A percentile compares a stretch with the other conserved stretches of the same genome.
Evolutionary conservation across 169 alveolate genomes (phyloP).

Genomic region (Plasmodium gaboni): DNA sequence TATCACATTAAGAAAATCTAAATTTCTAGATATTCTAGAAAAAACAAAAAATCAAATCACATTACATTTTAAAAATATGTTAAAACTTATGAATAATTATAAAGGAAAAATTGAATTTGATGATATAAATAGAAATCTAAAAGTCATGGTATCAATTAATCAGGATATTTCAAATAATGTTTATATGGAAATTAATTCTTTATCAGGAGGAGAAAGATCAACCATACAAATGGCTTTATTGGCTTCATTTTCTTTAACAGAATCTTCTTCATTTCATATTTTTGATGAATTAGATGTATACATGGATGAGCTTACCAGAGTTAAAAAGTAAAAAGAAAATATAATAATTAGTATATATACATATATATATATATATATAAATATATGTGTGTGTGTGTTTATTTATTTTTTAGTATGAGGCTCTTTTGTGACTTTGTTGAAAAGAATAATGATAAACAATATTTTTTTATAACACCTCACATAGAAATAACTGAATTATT

Average conservation of each 20-base stretch:
- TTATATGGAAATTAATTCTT: conserved; percentile 76
- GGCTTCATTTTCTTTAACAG: conserved; percentile 80
- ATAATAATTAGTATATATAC: background rate
- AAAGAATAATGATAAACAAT: conserved; percentile 38
- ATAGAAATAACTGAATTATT: conserved; percentile 73
- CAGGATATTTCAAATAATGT: conserved; percentile 45
- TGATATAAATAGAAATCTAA: conserved; percentile 37
- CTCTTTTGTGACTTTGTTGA: conserved; percentile 54
- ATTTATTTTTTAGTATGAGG: conserved; percentile 30
- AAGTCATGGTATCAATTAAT: conserved; percentile 63
- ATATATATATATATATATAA: background rate
- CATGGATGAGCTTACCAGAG: conserved; percentile 82
- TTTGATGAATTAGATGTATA: conserved; percentile 83
- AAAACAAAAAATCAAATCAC: conserved; percentile 61
- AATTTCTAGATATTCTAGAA: conserved; percentile 20
- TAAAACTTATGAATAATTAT: conserved; percentile 65
- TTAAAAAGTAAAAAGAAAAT: conserved; percentile 42
- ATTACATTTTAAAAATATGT: conserved; percentile 41
- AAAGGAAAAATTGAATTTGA: conserved; percentile 63
- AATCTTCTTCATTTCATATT: conserved; percentile 78
- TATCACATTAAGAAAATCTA: conserved; percentile 35
- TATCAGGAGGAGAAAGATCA: conserved; percentile 82
- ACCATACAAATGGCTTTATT: conserved; percentile 81
- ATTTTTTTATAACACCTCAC: conserved; percentile 71
- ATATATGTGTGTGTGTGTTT: background rate